These are phyloP conservation scores for Physaria fendleri DNA, from an alignment of 345 rosid species.

Conservation along the genomic window DNA sequence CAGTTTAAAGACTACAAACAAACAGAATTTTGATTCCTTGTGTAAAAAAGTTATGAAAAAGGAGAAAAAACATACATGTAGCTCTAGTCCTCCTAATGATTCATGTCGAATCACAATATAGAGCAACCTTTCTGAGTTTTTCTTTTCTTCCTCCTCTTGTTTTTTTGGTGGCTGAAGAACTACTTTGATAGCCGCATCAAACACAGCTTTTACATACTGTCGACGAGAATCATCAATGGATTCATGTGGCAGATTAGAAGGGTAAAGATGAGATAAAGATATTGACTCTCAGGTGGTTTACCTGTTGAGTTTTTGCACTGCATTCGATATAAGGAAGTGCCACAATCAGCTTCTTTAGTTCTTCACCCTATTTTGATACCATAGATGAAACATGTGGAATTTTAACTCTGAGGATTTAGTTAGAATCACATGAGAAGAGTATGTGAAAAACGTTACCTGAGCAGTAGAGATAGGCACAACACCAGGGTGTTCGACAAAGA, in stretches of 20 bases:
- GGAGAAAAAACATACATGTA: not conserved
- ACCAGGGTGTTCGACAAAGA: slow-evolving; percentile 64
- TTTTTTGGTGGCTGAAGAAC: slow-evolving; percentile 91
- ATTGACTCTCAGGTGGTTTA: not conserved
- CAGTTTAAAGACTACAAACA: slow-evolving; percentile 30
- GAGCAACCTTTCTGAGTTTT: slow-evolving; percentile 67
- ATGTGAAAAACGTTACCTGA: slow-evolving; percentile 43
- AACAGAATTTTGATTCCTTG: slow-evolving; percentile 7
- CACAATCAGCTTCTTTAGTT: slow-evolving; percentile 68
- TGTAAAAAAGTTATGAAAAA: slow-evolving; percentile 1
- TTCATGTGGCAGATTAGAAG: not conserved
- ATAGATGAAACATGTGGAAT: no score
- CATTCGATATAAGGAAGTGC: slow-evolving; percentile 81
- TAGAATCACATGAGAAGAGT: not conserved
- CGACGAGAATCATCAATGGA: not conserved
- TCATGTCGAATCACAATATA: slow-evolving; percentile 44
- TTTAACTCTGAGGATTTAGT: not conserved
- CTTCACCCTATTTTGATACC: slow-evolving; percentile 58
- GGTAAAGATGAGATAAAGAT: not conserved
- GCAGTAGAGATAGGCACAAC: slow-evolving; percentile 64
- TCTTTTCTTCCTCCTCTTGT: slow-evolving; percentile 69
- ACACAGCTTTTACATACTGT: slow-evolving; percentile 86
- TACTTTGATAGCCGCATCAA: slow-evolving; percentile 83
- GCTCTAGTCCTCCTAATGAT: not conserved
- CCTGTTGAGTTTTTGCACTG: slow-evolving; percentile 94